Conservation (phyloP, 2,329 filamentous ascomycete species). For the Aspergillus tanneri region DNA sequence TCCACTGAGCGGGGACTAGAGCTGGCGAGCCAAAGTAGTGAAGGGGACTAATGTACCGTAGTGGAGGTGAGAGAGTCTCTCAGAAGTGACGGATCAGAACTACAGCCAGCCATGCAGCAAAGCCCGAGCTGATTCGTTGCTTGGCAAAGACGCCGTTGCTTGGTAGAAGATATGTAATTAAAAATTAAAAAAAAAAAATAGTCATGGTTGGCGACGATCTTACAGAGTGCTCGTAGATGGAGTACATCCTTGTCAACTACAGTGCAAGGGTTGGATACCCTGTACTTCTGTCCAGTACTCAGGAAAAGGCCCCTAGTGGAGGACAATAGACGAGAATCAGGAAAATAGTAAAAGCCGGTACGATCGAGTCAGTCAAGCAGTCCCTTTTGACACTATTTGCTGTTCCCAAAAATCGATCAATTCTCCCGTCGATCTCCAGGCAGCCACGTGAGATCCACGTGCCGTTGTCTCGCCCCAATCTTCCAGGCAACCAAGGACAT, state of each 20-base stretch:
- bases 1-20: constrained; percentile 5
- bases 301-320: not conserved
- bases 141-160: not conserved
- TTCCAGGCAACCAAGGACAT: too few species aligned
- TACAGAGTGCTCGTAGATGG: too few species aligned
- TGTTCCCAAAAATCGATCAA: too few species aligned
- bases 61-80: not conserved
- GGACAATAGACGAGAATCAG: not conserved
- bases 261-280: too few species aligned
- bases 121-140: not conserved
- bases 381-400: too few species aligned
- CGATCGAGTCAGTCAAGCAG: too few species aligned
- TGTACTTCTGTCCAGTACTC: not conserved
- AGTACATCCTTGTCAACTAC: too few species aligned
- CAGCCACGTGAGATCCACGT: constrained; percentile 2
- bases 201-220: too few species aligned
- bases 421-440: not conserved
- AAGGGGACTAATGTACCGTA: constrained; percentile 2
- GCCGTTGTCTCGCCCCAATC: not conserved
- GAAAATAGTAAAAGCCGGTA: not conserved
- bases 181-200: not conserved
- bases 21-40: constrained; percentile 13
- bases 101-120: not conserved
- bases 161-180: not conserved
- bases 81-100: not conserved